phyloP scores from a whole-genome alignment of 495 filamentous ascomycete species.

The Trichocladium uniseriatum region DNA sequence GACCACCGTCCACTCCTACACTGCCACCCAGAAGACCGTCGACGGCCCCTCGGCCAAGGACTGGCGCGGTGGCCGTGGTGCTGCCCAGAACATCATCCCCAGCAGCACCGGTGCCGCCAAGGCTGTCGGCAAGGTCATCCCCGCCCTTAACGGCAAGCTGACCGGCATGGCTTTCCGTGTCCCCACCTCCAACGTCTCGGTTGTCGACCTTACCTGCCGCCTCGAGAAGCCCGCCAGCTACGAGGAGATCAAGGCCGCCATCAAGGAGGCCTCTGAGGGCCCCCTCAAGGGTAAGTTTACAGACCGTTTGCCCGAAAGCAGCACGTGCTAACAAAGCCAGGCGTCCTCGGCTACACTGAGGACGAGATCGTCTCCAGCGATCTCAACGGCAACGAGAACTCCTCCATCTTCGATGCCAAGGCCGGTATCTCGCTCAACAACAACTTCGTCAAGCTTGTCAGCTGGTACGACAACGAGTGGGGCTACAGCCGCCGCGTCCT shows the following conservation, averaged over 20 bases:
- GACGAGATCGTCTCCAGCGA: conserved; percentile 93
- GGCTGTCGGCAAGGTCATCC: conserved; percentile 99
- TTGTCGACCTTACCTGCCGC: conserved; percentile 93
- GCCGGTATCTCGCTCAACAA: conserved; percentile 96
- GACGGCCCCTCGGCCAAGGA: conserved; percentile 97
- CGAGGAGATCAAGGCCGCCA: conserved; percentile 83
- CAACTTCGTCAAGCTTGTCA: conserved; percentile 97
- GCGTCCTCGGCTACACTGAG: conserved; percentile 90
- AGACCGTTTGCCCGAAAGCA: neutral
- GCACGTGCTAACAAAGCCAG: conserved; percentile 39
- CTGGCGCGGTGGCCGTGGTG: conserved; percentile 97
- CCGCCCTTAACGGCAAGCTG: conserved; percentile 94
- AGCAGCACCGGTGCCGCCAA: conserved; percentile 98
- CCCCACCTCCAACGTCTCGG: conserved; percentile 95
- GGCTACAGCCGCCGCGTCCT: conserved; percentile 98
- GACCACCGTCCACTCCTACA: conserved; percentile 99
- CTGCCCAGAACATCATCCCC: conserved; percentile 99
- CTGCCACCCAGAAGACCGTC: conserved; percentile 98
- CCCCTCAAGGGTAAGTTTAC: conserved; percentile 66
- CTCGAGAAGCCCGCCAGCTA: conserved; percentile 83
- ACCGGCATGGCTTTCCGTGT: conserved; percentile 99
- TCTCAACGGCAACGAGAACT: conserved; percentile 81
- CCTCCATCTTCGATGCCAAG: conserved; percentile 99
- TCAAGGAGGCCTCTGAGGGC: conserved; percentile 83
- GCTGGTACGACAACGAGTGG: conserved; percentile 86